Evolutionary conservation across 2,329 filamentous ascomycete species (phyloP), one percentile per base, ranked within the genome.

Genomic region (Aspergillus spinulosporus): DNA sequence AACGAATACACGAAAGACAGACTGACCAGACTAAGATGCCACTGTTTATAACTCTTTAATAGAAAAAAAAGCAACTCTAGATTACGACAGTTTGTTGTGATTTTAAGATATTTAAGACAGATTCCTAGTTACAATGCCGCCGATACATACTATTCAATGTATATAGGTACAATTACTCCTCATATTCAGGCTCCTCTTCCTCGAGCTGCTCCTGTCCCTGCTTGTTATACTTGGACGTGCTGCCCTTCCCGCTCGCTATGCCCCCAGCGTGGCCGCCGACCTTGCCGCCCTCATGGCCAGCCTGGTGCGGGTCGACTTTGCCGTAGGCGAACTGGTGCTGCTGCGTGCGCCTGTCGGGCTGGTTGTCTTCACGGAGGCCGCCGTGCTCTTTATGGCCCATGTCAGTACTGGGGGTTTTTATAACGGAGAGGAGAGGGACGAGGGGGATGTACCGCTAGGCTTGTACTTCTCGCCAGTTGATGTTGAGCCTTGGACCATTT

Each of bases 271-370:
- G n/a, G 9, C 53, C 53, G 32, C 53, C 53, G 28, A 51, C 28
- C 40, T 44, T 50, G 12, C 53, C 53, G 29, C 53, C 53, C 28
- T 56, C 47, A 11, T 56, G 53, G 8, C 53, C 53, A 34, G 53
- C 53, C 53, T 51, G 12, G n/a, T 51, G 53, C 6, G 53, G 53
- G 31, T 56, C 53, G 29, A 56, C 53, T 42, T 56, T 50, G 7
- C 53, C 53, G 42, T 56, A 56, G 15, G 53, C 53, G 47, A 56
- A 56, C 34, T 51, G 28, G 48, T 28, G 26, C 29, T 56, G 53
- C 47, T 56, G 53, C 31, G 48, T 56, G 47, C 53, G 53, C 42
- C 51, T 56, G 47, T 56, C 53, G 21, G 40, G 53, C 48, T 56
- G 40, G 40, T 49, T 49, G 32, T 56, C 53, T 50, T 56, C 53